Percentiles rank a stretch among this genome's conserved stretches.
Conservation (phyloP, 2,329 filamentous ascomycete genomes). For the Eutypella sp. region DNA sequence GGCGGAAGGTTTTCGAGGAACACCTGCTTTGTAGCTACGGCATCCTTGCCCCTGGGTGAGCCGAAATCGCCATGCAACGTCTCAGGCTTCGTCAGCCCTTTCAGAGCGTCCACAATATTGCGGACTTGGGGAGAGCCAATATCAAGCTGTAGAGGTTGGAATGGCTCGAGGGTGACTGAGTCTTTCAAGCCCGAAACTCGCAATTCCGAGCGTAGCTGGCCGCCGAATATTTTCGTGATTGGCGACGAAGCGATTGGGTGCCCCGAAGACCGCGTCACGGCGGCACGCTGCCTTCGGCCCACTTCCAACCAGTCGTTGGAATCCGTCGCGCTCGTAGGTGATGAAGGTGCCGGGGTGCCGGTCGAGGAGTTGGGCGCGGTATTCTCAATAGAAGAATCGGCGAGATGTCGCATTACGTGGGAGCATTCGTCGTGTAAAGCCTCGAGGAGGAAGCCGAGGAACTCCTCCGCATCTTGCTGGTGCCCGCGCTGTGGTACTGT, state of each 20-base stretch:
- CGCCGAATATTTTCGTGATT: conserved; percentile 90
- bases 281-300: conserved; percentile 81
- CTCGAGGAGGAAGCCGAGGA: conserved; percentile 87
- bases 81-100: conserved; percentile 77
- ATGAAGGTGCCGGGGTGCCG: conserved; percentile 33
- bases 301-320: conserved; percentile 87
- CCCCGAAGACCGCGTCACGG: conserved; percentile 82
- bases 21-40: conserved; percentile 84
- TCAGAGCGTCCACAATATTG: conserved; percentile 89
- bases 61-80: conserved; percentile 80
- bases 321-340: conserved; percentile 37
- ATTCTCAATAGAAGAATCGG: conserved; percentile 19
- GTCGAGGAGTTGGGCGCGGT: conserved; percentile 28
- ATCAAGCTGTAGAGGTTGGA: conserved; percentile 90
- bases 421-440: conserved; percentile 90
- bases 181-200: conserved; percentile 81
- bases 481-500: conserved; percentile 66
- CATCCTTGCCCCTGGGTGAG: conserved; percentile 69
- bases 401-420: conserved; percentile 60
- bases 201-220: conserved; percentile 83
- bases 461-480: conserved; percentile 97
- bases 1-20: conserved; percentile 89
- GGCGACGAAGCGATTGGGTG: conserved; percentile 69
- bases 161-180: conserved; percentile 88
- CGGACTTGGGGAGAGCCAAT: conserved; percentile 83